These are phyloP conservation scores for Kwoniella europaea DNA, from an alignment of 768 basidiomycete genomes.

Conservation along the genomic window DNA sequence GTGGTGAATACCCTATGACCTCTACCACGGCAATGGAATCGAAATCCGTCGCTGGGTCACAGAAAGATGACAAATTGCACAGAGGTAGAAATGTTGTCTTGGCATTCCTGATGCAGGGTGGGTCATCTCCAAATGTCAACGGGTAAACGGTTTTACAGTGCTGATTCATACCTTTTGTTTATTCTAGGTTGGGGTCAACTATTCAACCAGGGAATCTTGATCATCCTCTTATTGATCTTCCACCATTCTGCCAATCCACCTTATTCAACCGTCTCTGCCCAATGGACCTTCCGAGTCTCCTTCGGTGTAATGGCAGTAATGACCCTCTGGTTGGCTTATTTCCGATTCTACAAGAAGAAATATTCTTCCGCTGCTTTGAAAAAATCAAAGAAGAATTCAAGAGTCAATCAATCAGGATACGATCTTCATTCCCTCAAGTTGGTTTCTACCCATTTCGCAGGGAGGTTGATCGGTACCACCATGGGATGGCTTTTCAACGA, in stretches of 20 bases:
- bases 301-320: conserved; percentile 60
- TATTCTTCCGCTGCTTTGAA: conserved; percentile 54
- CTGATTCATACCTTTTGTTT: neutral
- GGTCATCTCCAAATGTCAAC: conserved; percentile 5
- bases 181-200: conserved; percentile 58
- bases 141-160: neutral
- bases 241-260: conserved; percentile 50
- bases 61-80: conserved; percentile 60
- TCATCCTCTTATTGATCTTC: conserved; percentile 60
- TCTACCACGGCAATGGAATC: conserved; percentile 59
- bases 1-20: conserved; percentile 60
- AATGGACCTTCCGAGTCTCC: conserved; percentile 60
- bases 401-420: conserved; percentile 59
- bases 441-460: conserved; percentile 57
- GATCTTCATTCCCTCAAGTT: conserved; percentile 58
- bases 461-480: conserved; percentile 47
- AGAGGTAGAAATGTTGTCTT: conserved; percentile 60
- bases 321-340: conserved; percentile 61
- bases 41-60: conserved; percentile 38
- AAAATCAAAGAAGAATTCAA: conserved; percentile 54
- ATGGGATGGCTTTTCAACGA: conserved; percentile 60
- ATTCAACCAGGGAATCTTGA: conserved; percentile 57
- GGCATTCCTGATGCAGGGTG: conserved; percentile 60
- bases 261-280: conserved; percentile 54
- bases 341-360: conserved; percentile 59